Percentiles rank a stretch among this genome's conserved stretches.
Evolutionary conservation across 129 eudicot genomes (phyloP).

Genomic region (Deinandra increscens): DNA sequence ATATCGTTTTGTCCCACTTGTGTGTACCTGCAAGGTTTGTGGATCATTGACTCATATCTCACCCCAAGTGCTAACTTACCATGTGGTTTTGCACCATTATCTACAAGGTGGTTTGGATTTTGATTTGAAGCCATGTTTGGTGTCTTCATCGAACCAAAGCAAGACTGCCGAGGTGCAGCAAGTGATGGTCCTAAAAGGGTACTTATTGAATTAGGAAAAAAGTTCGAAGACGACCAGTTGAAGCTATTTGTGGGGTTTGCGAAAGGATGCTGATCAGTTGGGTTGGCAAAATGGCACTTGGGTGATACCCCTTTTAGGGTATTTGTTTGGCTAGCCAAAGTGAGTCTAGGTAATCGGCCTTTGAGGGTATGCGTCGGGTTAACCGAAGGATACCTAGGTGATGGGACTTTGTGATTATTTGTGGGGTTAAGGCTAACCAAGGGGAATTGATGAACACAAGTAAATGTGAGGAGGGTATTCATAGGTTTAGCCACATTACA

Average conservation of each 20-base stretch:
- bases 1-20: conserved; percentile 6
- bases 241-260: background rate
- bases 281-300: background rate
- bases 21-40: conserved; percentile 17
- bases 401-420: background rate
- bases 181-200: conserved; percentile 12
- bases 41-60: conserved; percentile 26
- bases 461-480: background rate
- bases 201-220: background rate
- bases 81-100: background rate
- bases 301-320: background rate
- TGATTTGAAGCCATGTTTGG: conserved; percentile 3
- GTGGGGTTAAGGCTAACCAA: conserved; percentile 6
- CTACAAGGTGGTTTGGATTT: background rate
- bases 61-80: conserved; percentile 29
- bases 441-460: background rate
- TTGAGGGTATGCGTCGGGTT: background rate
- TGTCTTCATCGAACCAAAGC: background rate
- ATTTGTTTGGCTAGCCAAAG: too few species aligned
- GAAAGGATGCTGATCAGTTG: too few species aligned
- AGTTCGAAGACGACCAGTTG: background rate
- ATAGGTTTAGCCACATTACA: background rate
- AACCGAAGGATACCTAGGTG: background rate
- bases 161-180: background rate
- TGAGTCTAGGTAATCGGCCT: background rate